Evolutionary conservation across 1,139 yeast genomes (phyloP), one percentile per base, ranked within the genome.

Genomic region (Magnusiomyces suaveolens): DNA sequence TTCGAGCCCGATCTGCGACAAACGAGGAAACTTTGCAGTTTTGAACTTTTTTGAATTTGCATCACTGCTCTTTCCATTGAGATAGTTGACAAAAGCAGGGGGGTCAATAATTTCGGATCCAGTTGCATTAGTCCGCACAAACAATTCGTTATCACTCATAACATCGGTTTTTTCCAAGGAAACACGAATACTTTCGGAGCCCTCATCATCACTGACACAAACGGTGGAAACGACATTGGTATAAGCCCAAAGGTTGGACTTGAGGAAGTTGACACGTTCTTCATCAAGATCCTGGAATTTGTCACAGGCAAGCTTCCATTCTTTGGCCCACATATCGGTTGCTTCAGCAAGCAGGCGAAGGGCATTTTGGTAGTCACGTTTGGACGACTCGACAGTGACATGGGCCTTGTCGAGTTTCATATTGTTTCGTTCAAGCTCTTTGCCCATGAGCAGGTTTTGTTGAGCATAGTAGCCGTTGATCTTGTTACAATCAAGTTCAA

Each of bases 161-260:
- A 87, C 81, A 32, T 81, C 83, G 59, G 90, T 82, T 55, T 78
- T 77, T 55, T 90, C 96, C 57, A 88, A 75, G 1, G 79, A 71
- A 8, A 81, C 70, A 55, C 96, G 77, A 20, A 89, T 79, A 56
- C 75, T 74, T 65, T 88, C 96, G 54, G 86, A 86, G 18, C 70
- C 71, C 53, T 82, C 86, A 64, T 87, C 96, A 62, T 84, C 85
- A 52, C 81, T 81, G 29, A 88, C 92, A 66, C 95, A 87, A 4
- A 83, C 76, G 0, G 88, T 77, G 3, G 95, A 87, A 16, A 85
- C 75, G 53, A 83, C 76, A 67, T 88, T 88, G 54, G 95, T 83
- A 67, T 78, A 90, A 48, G 83, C 85, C 84, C 96, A 94, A 60
- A 94, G 70, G 63, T 84, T 87, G 20, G 85, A 75, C 63, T 89